Conservation (phyloP, 768 basidiomycete species). For the Exsudoporus frostii region DNA sequence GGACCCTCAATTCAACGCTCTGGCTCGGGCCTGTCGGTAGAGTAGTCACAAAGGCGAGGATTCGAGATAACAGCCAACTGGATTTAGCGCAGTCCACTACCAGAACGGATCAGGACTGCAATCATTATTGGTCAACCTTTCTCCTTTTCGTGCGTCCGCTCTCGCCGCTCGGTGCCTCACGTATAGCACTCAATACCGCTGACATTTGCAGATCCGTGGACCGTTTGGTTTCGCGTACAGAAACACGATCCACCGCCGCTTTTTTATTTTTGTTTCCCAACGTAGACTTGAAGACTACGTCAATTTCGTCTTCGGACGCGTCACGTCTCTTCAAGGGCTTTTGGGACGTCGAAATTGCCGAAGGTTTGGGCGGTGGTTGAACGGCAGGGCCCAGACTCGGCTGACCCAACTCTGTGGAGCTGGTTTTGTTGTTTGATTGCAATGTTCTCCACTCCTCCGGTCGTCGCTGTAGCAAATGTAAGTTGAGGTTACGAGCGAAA, state of each 20-base stretch:
- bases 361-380: background rate
- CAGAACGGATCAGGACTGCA: background rate
- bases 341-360: constrained; percentile 7
- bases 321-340: constrained; percentile 47
- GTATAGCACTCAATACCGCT: constrained; percentile 58
- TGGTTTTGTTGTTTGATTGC: constrained; percentile 46
- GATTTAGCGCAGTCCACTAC: background rate
- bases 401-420: constrained; percentile 9
- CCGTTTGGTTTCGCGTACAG: constrained; percentile 10
- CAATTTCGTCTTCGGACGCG: constrained; percentile 64
- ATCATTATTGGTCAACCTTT: constrained; percentile 10
- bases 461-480: constrained; percentile 72
- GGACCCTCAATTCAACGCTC: too few species aligned
- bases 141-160: constrained; percentile 35
- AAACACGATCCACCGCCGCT: constrained; percentile 37
- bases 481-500: constrained; percentile 74
- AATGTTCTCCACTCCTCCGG: constrained; percentile 82
- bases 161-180: constrained; percentile 50
- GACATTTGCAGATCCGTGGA: constrained; percentile 39
- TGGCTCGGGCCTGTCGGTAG: too few species aligned
- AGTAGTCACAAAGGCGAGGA: too few species aligned
- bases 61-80: background rate
- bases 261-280: constrained; percentile 61
- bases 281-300: constrained; percentile 59
- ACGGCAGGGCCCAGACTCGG: constrained; percentile 15